Evolutionary conservation across 139 green algal genomes (phyloP).

Genomic region (Chlamydomonas eustigma): DNA sequence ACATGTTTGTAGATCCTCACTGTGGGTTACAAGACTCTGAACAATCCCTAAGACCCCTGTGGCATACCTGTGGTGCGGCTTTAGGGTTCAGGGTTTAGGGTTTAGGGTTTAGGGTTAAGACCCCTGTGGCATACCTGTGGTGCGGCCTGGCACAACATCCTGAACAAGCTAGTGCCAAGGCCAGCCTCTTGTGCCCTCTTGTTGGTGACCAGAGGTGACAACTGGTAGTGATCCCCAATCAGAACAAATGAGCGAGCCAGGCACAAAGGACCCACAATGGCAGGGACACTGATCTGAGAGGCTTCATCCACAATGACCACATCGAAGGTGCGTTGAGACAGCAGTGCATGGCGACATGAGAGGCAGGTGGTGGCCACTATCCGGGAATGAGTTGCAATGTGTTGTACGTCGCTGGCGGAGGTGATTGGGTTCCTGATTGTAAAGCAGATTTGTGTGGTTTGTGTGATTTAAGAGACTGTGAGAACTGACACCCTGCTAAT

Average conservation of each 20-base stretch:
- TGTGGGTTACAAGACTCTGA: too few species aligned
- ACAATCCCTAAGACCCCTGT: too few species aligned
- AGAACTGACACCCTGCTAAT: too few species aligned
- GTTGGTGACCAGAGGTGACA: constrained; percentile 55
- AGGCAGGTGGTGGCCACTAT: constrained; percentile 74
- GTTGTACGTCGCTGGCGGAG: background rate
- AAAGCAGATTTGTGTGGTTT: too few species aligned
- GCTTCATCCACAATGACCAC: constrained; percentile 96
- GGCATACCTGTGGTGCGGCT: too few species aligned
- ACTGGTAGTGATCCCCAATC: constrained; percentile 83
- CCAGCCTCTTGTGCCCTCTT: constrained; percentile 55
- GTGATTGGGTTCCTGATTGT: background rate
- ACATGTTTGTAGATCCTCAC: too few species aligned
- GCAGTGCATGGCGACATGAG: constrained; percentile 53
- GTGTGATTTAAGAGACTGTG: too few species aligned
- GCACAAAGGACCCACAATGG: constrained; percentile 64
- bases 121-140: constrained; percentile 65
- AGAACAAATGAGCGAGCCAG: constrained; percentile 63
- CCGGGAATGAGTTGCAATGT: background rate
- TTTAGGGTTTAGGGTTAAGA: too few species aligned
- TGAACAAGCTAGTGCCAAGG: constrained; percentile 77
- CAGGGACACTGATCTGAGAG: constrained; percentile 74
- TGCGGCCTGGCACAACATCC: constrained; percentile 71
- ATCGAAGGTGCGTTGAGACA: constrained; percentile 73
- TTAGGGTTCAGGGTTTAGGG: too few species aligned